Evolutionary conservation across 257 asterid species (phyloP), one percentile per base, ranked within the genome.

Genomic region (Gentiana dahurica): DNA sequence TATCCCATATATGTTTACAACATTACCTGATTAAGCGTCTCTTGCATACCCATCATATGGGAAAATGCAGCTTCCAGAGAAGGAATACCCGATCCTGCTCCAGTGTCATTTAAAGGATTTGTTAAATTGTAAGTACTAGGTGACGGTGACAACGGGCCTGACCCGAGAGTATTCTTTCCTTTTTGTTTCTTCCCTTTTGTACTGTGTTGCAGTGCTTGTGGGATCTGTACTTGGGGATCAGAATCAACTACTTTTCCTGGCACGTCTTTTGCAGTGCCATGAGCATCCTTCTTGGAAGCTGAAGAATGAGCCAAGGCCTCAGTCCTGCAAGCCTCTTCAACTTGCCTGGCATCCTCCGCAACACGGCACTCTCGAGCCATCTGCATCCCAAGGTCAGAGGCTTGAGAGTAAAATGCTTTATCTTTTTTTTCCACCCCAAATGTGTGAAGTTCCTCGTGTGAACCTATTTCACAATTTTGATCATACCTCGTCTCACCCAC

Each of bases 351-450:
- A 71, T 88, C 93, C 74, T 81, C 85, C 37, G 71, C 68, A 53
- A 80, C 80, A 36, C 57, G 84, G 66, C 70, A 82, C 12, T 88
- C 95, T 66, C 91, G 82, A 67, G 93, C 79, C 89, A 88, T 81
- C 65, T 82, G 94, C 52, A 85, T 58, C 65, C 97, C 95, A 11
- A 85, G 77, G 74, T 80, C 90, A 61, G 94, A 83, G 15, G 85
- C 96, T 76, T 88, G 95, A 65, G 99, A 92, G 73, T 75, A 81
- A 72, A 92, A 92, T 32, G 71, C 46, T 58, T 73, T 85, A 60
- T 92, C 95, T 79, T 77, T 85, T 63, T 76, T 81, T 60, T 80
- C 95, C 36, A 89, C 64, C 63, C 58, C 82, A 66, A 59, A 75
- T 68, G 69, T 70, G 48, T 68, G 81, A 69, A 64, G 82, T 48